These are phyloP conservation scores for Trichosporon sp. DNA, from an alignment of 1,284 basidiomycete genomes.

Conservation along the genomic window DNA sequence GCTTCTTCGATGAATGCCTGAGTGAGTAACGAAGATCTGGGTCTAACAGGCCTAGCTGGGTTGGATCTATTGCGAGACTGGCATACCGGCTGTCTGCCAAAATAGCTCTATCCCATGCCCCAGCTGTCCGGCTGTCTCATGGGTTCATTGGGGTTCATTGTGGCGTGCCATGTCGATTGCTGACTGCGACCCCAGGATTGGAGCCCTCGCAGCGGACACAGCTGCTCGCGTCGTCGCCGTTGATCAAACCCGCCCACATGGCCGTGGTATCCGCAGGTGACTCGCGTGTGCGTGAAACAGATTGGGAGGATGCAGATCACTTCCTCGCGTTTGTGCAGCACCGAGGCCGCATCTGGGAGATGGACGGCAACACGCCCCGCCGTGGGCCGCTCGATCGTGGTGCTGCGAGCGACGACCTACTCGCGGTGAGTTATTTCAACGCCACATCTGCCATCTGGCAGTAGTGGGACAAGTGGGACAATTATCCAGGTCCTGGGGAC, in stretches of 20 bases:
- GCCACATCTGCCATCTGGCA: neutral
- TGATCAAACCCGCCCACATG: slow-evolving; percentile 23
- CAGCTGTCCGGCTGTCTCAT: too few species aligned
- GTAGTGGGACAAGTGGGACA: too few species aligned
- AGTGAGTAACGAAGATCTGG: slow-evolving; percentile 6
- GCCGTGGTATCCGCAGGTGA: slow-evolving; percentile 17
- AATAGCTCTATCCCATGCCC: too few species aligned
- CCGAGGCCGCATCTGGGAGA: slow-evolving; percentile 16
- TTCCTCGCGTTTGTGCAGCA: slow-evolving; percentile 21
- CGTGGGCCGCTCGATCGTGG: slow-evolving; percentile 21
- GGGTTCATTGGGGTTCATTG: too few species aligned
- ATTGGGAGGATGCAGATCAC: slow-evolving; percentile 26
- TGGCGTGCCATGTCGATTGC: neutral
- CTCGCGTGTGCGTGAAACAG: slow-evolving; percentile 12
- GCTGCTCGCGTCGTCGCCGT: slow-evolving; percentile 13
- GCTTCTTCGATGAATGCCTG: slow-evolving; percentile 18
- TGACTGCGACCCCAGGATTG: neutral
- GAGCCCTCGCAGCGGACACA: slow-evolving; percentile 6
- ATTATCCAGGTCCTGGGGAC: too few species aligned
- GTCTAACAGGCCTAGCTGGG: neutral
- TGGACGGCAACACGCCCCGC: slow-evolving; percentile 24
- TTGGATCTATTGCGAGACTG: too few species aligned
- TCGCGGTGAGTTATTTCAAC: slow-evolving; percentile 9
- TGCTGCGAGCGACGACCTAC: slow-evolving; percentile 7
- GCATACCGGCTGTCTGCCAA: too few species aligned